Evolutionary conservation across 306 rosid species (phyloP), one percentile per base, ranked within the genome.

Genomic region (Ziziphus jujuba): DNA sequence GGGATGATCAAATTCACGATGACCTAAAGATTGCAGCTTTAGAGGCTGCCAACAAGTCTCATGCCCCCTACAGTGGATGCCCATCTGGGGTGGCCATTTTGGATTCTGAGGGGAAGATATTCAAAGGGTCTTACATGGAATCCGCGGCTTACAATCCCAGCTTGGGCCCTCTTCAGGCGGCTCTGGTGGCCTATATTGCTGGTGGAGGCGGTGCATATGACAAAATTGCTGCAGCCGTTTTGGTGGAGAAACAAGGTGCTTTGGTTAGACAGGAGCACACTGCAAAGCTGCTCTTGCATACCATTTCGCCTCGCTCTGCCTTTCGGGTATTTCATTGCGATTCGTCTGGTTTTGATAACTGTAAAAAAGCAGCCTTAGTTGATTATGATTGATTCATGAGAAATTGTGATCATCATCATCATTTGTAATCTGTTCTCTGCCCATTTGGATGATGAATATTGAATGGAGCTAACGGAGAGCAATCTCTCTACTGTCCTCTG

Each of bases 111-210:
- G 91, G 89, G 31, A 65, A 72, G 16, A 49, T 93, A 0, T 88
- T 59, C 56, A 80, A 65, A 63, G 98, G 98, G 6, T 80, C 85
- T n/a, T 93, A 93, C 33, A 56, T 75, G 77, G 98, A 93, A 64
- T 93, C 98, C 0, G 96, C 97, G 10, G 98, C 98, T 8, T 90
- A 83, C 64, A 93, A 93, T 49, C 98, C 98, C 2, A 93, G 98
- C 69, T 19, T 93, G 59, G 96, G 98, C 1, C 98, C 98, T 0
- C 82, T 81, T 6, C 87, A 85, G 79, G 85, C 95, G 9, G 98
- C 98, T 0, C 12, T 93, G 75, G 81, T 93, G 56, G 91, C 91
- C 3, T 93, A 71, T 64, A 84, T 93, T 1, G 84, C 83, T 20
- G 58, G 67, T 23, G 96, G 79, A 0, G 90, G 89, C 0, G 84